phyloP scores from a whole-genome alignment of 768 basidiomycete species.

The Tephrocybe sp. region DNA sequence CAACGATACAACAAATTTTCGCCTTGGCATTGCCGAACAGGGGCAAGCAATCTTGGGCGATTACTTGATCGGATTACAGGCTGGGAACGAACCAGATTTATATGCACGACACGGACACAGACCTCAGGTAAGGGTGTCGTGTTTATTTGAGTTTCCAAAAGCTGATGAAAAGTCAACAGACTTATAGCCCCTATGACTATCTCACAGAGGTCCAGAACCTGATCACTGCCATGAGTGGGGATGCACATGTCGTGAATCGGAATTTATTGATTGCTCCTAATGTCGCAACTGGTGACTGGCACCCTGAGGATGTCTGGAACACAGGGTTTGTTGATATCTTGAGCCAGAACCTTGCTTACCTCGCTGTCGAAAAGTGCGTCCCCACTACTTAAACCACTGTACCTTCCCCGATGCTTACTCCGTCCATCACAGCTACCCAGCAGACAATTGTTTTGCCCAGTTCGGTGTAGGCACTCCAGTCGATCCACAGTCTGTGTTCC shows the following conservation, averaged over 20 bases:
- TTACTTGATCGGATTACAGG: conserved; percentile 62
- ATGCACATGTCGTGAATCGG: conserved; percentile 32
- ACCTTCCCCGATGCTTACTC: conserved; percentile 12
- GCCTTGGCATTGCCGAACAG: conserved; percentile 52
- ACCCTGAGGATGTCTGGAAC: conserved; percentile 49
- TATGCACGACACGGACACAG: background rate
- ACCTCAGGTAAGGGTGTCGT: background rate
- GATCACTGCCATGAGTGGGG: conserved; percentile 39
- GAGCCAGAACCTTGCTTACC: conserved; percentile 33
- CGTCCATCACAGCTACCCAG: conserved; percentile 48
- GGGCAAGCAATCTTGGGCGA: conserved; percentile 65
- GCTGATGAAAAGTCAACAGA: background rate
- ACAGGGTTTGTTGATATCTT: conserved; percentile 50
- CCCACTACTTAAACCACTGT: too few relatives aligned
- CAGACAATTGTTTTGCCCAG: conserved; percentile 58
- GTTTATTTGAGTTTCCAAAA: background rate
- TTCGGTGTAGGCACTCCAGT: conserved; percentile 39
- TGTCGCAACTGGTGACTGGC: conserved; percentile 50
- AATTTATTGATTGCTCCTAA: conserved; percentile 59
- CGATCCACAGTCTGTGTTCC: conserved; percentile 48
- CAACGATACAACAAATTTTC: conserved; percentile 57
- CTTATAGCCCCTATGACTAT: conserved; percentile 47
- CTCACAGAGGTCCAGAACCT: conserved; percentile 41
- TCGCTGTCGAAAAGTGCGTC: conserved; percentile 60
- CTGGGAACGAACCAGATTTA: conserved; percentile 57